A percentile compares a stretch with the other conserved stretches of the same genome.
These are phyloP conservation scores for Verbascum thapsus DNA, from an alignment of 257 asterid genomes.

Conservation along the genomic window DNA sequence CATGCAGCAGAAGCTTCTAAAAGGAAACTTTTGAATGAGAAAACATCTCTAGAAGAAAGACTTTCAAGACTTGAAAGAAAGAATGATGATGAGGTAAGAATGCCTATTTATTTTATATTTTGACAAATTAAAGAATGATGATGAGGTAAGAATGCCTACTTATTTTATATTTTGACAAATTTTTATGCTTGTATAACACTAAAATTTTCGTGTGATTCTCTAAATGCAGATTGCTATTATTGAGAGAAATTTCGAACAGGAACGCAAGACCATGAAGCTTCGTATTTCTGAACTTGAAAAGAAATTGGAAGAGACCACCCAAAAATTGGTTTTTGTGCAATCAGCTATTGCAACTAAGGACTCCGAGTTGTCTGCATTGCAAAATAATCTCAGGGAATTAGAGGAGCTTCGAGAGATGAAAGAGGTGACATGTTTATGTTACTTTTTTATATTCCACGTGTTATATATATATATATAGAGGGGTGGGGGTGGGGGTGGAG, in stretches of 20 bases:
- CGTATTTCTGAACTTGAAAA: slow-evolving; percentile 76
- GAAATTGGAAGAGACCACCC: slow-evolving; percentile 62
- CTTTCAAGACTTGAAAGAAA: slow-evolving; percentile 66
- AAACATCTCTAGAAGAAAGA: slow-evolving; percentile 64
- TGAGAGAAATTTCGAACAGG: slow-evolving; percentile 67
- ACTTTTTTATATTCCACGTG: slow-evolving; percentile 9
- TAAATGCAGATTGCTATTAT: slow-evolving; percentile 53
- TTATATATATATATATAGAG: background rate
- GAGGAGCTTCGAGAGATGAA: slow-evolving; percentile 97
- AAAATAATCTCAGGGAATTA: slow-evolving; percentile 78
- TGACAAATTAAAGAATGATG: slow-evolving; percentile 43
- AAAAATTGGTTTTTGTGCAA: slow-evolving; percentile 50
- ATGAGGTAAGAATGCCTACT: slow-evolving; percentile 49
- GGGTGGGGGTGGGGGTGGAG: no score
- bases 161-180: slow-evolving; percentile 22
- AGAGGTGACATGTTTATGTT: slow-evolving; percentile 57
- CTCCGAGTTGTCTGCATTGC: slow-evolving; percentile 56
- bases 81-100: slow-evolving; percentile 59
- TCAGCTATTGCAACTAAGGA: slow-evolving; percentile 66
- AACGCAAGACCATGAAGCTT: slow-evolving; percentile 57
- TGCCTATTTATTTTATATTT: slow-evolving; percentile 13
- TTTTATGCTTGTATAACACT: slow-evolving; percentile 18
- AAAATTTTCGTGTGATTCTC: slow-evolving; percentile 23
- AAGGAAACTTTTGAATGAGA: slow-evolving; percentile 70
- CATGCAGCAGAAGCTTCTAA: slow-evolving; percentile 72